Evolutionary conservation across 1,284 basidiomycete species (phyloP).

Genomic region (Takashimella koratensis): DNA sequence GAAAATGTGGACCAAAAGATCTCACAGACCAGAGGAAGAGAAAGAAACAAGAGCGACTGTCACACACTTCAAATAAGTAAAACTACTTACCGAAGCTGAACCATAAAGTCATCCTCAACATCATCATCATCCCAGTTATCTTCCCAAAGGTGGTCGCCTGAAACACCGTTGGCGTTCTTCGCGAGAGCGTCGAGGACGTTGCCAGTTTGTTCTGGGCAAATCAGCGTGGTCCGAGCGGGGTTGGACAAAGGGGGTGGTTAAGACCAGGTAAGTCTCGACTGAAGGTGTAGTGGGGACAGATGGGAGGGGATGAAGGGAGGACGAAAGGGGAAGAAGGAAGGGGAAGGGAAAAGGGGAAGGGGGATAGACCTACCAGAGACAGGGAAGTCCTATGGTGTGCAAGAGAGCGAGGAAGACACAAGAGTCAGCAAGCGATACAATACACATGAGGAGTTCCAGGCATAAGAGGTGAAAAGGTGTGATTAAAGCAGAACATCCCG

Average conservation of each 20-base stretch:
- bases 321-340: neutral
- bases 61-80: too few relatives aligned
- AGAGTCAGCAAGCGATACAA: too few relatives aligned
- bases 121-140: conserved; percentile 99
- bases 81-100: conserved; percentile 81
- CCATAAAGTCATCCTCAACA: conserved; percentile 94
- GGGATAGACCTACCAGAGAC: conserved; percentile 30
- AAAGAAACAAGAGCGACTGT: too few relatives aligned
- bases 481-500: too few relatives aligned
- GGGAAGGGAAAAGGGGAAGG: neutral
- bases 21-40: too few relatives aligned
- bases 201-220: conserved; percentile 23
- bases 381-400: conserved; percentile 43
- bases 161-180: conserved; percentile 25
- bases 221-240: too few relatives aligned
- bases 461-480: too few relatives aligned
- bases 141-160: conserved; percentile 74
- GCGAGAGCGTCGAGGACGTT: conserved; percentile 40
- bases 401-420: too few relatives aligned
- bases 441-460: too few relatives aligned
- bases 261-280: too few relatives aligned
- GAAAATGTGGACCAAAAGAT: too few relatives aligned
- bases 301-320: neutral
- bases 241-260: too few relatives aligned
- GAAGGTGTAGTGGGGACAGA: conserved; percentile 2